Base-by-base conservation (phyloP, 78 protist species). In the Cavenderia fasciculata region DNA sequence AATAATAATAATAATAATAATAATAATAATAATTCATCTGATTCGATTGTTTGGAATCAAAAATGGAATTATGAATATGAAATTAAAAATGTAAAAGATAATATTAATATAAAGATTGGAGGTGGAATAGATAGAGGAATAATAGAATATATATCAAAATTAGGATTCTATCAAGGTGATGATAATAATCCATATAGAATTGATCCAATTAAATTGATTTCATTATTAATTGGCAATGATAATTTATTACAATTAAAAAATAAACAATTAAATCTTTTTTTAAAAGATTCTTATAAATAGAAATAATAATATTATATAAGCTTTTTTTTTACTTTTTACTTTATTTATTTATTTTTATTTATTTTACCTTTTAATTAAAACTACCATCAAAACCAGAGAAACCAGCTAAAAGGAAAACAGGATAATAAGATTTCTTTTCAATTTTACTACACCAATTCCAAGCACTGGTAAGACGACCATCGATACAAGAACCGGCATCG, bases 401-500 rank as follows among this genome's bases (percentile, higher is more conserved):
- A 21, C 98, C 98, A 16, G 93, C 0, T 33, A 96, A 69, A 52
- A 93, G 33, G 57, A 97, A 96, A 12, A 97, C 47, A 23, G 89
- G 82, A 62, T 89, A 95, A 77, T 73, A 97, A 2, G 41, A 2
- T 70, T 97, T 97, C 87, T 86, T 86, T 43, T 91, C 85, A 12
- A 97, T 12, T 51, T 74, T 43, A 8, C 82, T 46, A 59, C 98
- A 97, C 99, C 99, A 97, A 47, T 97, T 97, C 99, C 99, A 97
- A 16, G 97, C 95, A 11, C 95, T 85, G 7, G 99, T 97, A 41
- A 97, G 92, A 16, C 99, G 94, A 33, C 99, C 99, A 73, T 97
- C 99, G 12, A 97, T 94, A 87, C 99, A 97, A 11, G 94, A 82
- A n/a, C 99, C 99, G 4, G 98, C 99, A 77, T 96, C 97, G 74